Evolutionary conservation across 129 eudicot species (phyloP).

Genomic region (Tagetes erecta): DNA sequence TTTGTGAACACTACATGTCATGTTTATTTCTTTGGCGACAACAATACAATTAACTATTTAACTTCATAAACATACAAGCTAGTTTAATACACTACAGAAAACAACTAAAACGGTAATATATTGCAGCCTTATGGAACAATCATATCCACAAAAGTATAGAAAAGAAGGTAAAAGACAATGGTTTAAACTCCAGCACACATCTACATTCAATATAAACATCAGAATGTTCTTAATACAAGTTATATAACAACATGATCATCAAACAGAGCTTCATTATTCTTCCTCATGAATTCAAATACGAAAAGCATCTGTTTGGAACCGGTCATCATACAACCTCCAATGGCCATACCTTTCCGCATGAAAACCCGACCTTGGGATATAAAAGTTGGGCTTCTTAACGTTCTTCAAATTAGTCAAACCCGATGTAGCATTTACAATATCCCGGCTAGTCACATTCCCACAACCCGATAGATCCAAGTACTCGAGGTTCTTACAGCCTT

Average conservation of each 20-base stretch:
- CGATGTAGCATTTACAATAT: slow-evolving; percentile 55
- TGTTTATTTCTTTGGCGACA: no score
- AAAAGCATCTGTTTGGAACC: slow-evolving; percentile 86
- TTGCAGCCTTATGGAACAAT: background rate
- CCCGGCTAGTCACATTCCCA: slow-evolving; percentile 75
- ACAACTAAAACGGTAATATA: background rate
- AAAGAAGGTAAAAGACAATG: background rate
- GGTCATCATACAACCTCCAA: slow-evolving; percentile 90
- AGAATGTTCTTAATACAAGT: slow-evolving; percentile 3
- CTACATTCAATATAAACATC: slow-evolving; percentile 3
- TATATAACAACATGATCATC: background rate
- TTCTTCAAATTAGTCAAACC: slow-evolving; percentile 61
- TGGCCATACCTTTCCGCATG: slow-evolving; percentile 85
- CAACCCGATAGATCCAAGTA: slow-evolving; percentile 78
- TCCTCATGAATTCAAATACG: slow-evolving; percentile 50
- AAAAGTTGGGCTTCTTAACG: slow-evolving; percentile 82
- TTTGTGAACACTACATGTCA: no score
- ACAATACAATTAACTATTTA: no score
- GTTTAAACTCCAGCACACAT: background rate
- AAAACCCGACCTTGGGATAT: slow-evolving; percentile 75
- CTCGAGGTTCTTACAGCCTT: slow-evolving; percentile 75
- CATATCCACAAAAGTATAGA: background rate
- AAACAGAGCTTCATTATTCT: background rate
- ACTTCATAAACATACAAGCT: no score
- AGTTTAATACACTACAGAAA: no score